Evolutionary conservation across 169 alveolate species (phyloP), one percentile per base, ranked within the genome.

Genomic region (Eimeria sp.): DNA sequence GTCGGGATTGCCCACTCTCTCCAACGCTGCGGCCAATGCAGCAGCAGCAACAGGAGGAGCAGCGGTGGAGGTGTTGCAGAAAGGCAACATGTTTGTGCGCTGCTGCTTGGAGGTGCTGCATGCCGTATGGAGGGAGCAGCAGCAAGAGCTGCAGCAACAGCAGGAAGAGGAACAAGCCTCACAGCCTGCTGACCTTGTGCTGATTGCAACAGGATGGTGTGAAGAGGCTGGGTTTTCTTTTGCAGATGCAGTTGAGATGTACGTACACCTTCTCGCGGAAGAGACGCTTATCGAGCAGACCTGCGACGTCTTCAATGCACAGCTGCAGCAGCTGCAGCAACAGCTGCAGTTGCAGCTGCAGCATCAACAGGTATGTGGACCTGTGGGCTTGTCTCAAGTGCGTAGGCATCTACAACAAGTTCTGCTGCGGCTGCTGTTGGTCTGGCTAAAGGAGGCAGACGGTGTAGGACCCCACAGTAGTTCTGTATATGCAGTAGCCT

Each of bases 101-200:
- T 83, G 92, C 92, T 83, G 92, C 54, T 57, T 83, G 51, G 92
- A 83, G 58, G 92, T 83, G 92, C 92, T 83, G 76, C 92, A 83
- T 83, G 92, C 92, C 72, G 76, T 34, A 1, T 51, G 92, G 76
- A 75, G 16, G 75, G 78, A 57, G 92, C 72, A 83, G 92, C 61
- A 83, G 92, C 92, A 83, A 76, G 78, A 83, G 5, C 78, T 57
- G 92, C 92, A 83, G 75, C 75, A 82, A n/a, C 75, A 83, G 91
- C 91, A 83, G 76, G 75, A 83, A 57, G 43, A 30, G 34, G 14
- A 63, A 25, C 58, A 27, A 40, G 45, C 47, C 25, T 22, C 73
- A 22, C 76, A 57, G 72, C 92, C 75, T 22, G 58, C 40, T 13
- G 78, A 57, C 0, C 92, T 83, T 5, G 40, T 83, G 76, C 40